These are phyloP conservation scores for Penicillium lividum DNA, from an alignment of 495 filamentous ascomycete species.

Conservation along the genomic window DNA sequence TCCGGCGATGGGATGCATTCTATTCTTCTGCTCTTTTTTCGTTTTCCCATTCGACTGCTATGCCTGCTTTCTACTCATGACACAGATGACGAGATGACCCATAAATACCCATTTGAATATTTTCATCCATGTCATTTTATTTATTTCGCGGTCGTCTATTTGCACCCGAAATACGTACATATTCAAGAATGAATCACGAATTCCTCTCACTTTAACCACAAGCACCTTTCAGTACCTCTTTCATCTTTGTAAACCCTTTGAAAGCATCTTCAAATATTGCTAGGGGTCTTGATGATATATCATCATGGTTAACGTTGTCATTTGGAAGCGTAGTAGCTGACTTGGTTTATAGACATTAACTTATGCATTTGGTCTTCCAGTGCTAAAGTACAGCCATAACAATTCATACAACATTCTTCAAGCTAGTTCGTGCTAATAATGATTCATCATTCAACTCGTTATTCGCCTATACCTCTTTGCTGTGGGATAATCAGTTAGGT, in stretches of 20 bases:
- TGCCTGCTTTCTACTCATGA: constrained; percentile 18
- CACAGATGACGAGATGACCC: constrained; percentile 23
- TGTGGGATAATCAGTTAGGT: constrained; percentile 6
- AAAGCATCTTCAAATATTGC: constrained; percentile 30
- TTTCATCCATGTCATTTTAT: constrained; percentile 13
- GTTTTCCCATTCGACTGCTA: background rate
- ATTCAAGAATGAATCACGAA: constrained; percentile 5
- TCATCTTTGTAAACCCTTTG: constrained; percentile 37
- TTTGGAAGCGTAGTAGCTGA: background rate
- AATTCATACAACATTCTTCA: background rate
- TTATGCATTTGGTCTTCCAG: background rate
- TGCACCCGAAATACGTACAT: constrained; percentile 3
- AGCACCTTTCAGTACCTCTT: constrained; percentile 28
- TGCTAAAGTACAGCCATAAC: constrained; percentile 2
- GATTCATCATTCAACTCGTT: background rate
- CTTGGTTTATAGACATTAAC: background rate
- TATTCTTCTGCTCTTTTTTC: constrained; percentile 3
- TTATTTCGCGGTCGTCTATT: background rate
- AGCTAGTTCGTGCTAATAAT: background rate
- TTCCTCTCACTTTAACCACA: constrained; percentile 20
- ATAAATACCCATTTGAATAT: constrained; percentile 33
- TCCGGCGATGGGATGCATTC: constrained; percentile 2
- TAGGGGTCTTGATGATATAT: constrained; percentile 36
- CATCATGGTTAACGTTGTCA: background rate
- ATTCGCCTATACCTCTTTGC: constrained; percentile 28